Base-by-base conservation (phyloP, 257 asterid species). In the Asclepias syriaca region DNA sequence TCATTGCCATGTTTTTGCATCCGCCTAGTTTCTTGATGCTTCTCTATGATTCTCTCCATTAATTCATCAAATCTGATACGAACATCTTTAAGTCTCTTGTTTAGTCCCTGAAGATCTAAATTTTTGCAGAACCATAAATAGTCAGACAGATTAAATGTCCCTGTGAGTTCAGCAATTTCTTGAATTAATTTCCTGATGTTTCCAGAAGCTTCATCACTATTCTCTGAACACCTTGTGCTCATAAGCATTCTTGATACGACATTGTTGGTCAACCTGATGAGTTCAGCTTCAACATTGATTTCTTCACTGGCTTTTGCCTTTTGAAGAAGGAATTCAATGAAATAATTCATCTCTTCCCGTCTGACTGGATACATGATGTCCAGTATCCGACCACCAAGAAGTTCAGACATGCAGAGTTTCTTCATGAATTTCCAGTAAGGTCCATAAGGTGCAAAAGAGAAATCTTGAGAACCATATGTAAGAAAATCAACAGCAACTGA, bases 341-440 rank as follows among this genome's bases (percentile, higher is more conserved):
- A 73, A 4, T 70, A 72, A 2, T n/a, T 66, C 1, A 79, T 73
- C 63, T 89, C 97, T 7, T 72, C 79, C 4, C 75, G 66, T 72
- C 97, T 87, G 14, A 89, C 78, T 0, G 95, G 97, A 71, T 70
- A 81, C 63, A 87, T 60, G 11, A 82, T 70, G 77, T 91, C 96
- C 2, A 91, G 70, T 1, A 90, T 86, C 1, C 72, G 84, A 7
- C 89, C 95, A 0, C 92, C 88, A 1, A 91, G 92, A 53, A 89
- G 96, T 58, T 86, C 89, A 21, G 94, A 82, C 90, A 89, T 86
- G 82, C 96, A 91, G 24, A 91, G 71, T 32, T 89, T 91, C 78
- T 91, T 91, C 69, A 87, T 89, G 84, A 86, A 89, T 79, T 87
- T 90, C 93, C 96, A 89, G 66, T 84, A 85, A 0, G 83, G 66